Conservation (phyloP, 2,329 filamentous ascomycete genomes). For the Bipolaris cookei region DNA sequence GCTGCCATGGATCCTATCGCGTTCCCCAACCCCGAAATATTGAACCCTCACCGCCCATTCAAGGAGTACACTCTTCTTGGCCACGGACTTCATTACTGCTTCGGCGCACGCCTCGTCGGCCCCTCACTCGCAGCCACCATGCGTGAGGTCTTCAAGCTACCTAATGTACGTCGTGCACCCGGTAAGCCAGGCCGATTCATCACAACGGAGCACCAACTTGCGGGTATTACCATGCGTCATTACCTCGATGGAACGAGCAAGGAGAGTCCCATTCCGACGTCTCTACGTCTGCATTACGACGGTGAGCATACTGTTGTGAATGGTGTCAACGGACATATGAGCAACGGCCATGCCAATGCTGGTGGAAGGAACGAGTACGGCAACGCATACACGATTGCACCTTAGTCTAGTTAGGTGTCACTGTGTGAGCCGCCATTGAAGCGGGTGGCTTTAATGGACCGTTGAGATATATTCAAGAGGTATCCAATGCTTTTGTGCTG, state of each 20-base stretch:
- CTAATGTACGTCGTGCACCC: slow-evolving; percentile 41
- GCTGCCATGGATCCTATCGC: slow-evolving; percentile 43
- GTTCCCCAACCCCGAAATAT: slow-evolving; percentile 42
- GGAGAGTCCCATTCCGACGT: slow-evolving; percentile 52
- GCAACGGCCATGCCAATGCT: slow-evolving; percentile 22
- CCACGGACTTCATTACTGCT: slow-evolving; percentile 44
- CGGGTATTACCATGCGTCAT: slow-evolving; percentile 56
- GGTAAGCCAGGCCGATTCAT: slow-evolving; percentile 49
- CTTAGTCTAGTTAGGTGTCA: slow-evolving; percentile 5
- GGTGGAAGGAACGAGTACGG: slow-evolving; percentile 18
- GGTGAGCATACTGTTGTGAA: slow-evolving; percentile 20
- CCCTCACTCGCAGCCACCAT: slow-evolving; percentile 39
- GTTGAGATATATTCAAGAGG: neutral
- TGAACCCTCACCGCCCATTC: slow-evolving; percentile 48
- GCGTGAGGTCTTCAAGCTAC: slow-evolving; percentile 44
- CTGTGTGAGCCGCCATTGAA: neutral
- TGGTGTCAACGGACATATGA: slow-evolving; percentile 2
- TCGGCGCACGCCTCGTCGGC: slow-evolving; percentile 41
- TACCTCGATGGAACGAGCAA: slow-evolving; percentile 58
- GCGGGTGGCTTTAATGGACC: neutral
- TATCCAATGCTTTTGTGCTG: slow-evolving; percentile 1
- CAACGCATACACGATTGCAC: slow-evolving; percentile 26
- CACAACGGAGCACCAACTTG: slow-evolving; percentile 54
- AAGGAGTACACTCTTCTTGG: slow-evolving; percentile 44
- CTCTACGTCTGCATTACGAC: slow-evolving; percentile 35